These are phyloP conservation scores for Yamadazyma blattariae DNA, from an alignment of 1,139 yeast genomes.

Conservation along the genomic window DNA sequence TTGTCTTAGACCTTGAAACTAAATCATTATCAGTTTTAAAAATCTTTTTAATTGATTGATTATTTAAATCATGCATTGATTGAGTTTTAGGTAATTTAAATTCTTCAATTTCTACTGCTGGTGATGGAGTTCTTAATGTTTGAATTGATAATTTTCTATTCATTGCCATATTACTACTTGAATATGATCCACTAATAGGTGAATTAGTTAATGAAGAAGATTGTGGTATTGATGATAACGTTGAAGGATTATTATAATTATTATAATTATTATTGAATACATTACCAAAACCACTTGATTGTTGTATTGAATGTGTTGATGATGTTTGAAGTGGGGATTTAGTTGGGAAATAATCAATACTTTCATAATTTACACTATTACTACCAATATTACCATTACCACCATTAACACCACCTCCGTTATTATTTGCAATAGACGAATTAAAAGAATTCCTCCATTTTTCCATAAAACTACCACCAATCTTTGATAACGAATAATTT, in stretches of 20 bases:
- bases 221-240: too few relatives aligned
- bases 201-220: too few relatives aligned
- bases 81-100: slow-evolving; percentile 32
- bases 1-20: slow-evolving; percentile 12
- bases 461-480: slow-evolving; percentile 48
- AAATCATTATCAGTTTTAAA: slow-evolving; percentile 9
- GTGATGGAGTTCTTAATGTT: slow-evolving; percentile 45
- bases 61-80: slow-evolving; percentile 35
- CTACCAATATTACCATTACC: background rate
- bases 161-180: too few relatives aligned
- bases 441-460: slow-evolving; percentile 41
- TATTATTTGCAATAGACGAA: slow-evolving; percentile 9
- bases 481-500: slow-evolving; percentile 36
- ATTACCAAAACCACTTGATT: too few relatives aligned
- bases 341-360: slow-evolving; percentile 12
- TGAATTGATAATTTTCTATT: slow-evolving; percentile 29
- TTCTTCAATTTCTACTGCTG: slow-evolving; percentile 46
- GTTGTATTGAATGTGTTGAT: too few relatives aligned
- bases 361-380: slow-evolving; percentile 11
- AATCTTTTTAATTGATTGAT: slow-evolving; percentile 3
- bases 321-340: too few relatives aligned
- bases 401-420: slow-evolving; percentile 2
- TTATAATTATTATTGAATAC: too few relatives aligned
- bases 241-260: slow-evolving; percentile 5
- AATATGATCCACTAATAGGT: too few relatives aligned